Base-by-base conservation (phyloP, 345 rosid species). In the Populus alba region DNA sequence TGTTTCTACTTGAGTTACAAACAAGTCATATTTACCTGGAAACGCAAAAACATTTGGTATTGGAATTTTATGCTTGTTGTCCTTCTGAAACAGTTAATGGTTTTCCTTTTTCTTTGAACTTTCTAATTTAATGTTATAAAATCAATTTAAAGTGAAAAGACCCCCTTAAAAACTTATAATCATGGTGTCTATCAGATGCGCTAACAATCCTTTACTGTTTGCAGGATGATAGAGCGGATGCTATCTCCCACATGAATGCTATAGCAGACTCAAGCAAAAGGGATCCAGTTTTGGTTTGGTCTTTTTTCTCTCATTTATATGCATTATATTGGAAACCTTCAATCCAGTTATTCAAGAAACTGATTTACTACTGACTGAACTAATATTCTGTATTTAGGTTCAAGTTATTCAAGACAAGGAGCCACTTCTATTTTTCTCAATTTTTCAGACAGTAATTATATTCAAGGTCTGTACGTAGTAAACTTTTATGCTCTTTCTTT, bases 181-280 rank as follows among this genome's bases (percentile, higher is more conserved):
- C n/a, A 17, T 22, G 18, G 3, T 18, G 31, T 70, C 25, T 74
- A 38, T 35, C 57, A 81, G 61, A 78, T 81, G 9, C 37, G 10
- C 57, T 43, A 1, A 47, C 63, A 38, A 27, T 77, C 76, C 75
- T 78, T 71, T 66, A n/a, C 45, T 74, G 73, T 78, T 76, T 88
- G 76, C 84, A 94, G 97, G 89, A 89, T 76, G 98, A 93, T 74
- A 90, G 91, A 87, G 87, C 72, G 45, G 88, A 84, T 84, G 91
- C 87, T 38, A 87, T 93, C 82, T 76, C 89, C 68, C 86, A 85
- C 76, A 80, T 89, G 85, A 83, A 81, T 83, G 78, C 85, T 68
- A 78, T 89, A 72, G 87, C 80, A 75, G 89, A 84, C 76, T 85
- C 91, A 81, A 82, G 81, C 71, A 91, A 81, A 84, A 90, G 89